These are phyloP conservation scores for Hibiscus tridactylites DNA, from an alignment of 345 rosid genomes.

Conservation along the genomic window DNA sequence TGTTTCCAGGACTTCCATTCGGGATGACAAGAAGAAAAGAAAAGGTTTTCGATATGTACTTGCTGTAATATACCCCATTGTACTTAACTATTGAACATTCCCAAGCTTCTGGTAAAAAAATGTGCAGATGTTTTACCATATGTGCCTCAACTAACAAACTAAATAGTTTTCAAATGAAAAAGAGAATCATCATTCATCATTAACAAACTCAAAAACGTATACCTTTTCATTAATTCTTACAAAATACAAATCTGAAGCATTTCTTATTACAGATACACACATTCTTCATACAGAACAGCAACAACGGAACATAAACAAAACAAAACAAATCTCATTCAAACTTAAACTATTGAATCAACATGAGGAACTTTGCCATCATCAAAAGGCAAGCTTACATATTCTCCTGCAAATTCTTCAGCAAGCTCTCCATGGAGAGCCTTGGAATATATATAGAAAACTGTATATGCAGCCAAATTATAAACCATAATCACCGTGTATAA, in stretches of 20 bases:
- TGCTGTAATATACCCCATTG: slow-evolving; percentile 7
- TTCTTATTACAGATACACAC: slow-evolving; percentile 1
- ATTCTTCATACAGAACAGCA: background rate
- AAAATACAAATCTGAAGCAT: slow-evolving; percentile 6
- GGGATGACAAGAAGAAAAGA: background rate
- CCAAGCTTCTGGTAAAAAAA: background rate
- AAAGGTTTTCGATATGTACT: background rate
- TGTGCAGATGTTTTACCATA: background rate
- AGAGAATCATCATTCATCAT: background rate
- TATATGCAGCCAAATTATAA: slow-evolving; percentile 35
- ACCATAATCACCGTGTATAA: slow-evolving; percentile 24
- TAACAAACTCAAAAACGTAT: background rate
- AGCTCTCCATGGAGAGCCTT: slow-evolving; percentile 67
- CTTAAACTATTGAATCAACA: slow-evolving; percentile 35
- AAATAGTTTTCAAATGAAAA: background rate
- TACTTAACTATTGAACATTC: background rate
- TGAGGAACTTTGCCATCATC: slow-evolving; percentile 64
- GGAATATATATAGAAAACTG: slow-evolving; percentile 60
- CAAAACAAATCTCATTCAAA: too few species aligned
- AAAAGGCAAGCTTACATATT: slow-evolving; percentile 66
- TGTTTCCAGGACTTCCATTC: slow-evolving; percentile 8
- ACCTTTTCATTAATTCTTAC: background rate
- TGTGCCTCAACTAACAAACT: background rate
- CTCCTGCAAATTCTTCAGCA: slow-evolving; percentile 67
- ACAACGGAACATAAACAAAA: too few species aligned